These are phyloP conservation scores for Diplotaxis tenuifolia DNA, from an alignment of 345 rosid species.

Conservation along the genomic window DNA sequence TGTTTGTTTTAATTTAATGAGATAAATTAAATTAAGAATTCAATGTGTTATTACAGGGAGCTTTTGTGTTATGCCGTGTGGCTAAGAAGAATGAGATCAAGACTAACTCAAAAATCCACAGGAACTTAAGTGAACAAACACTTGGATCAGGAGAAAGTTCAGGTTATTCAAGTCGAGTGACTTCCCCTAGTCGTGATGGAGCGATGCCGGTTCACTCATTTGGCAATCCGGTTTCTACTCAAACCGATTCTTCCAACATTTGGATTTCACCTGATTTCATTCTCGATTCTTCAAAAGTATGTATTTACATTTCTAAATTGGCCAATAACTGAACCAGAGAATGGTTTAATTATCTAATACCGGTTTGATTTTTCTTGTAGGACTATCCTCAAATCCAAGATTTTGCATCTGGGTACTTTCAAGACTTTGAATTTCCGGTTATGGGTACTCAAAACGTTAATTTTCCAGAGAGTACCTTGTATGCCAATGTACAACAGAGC, in stretches of 20 bases:
- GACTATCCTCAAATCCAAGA: slow-evolving; percentile 55
- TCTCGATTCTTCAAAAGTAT: slow-evolving; percentile 86
- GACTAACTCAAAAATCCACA: slow-evolving; percentile 44
- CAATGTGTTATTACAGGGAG: slow-evolving; percentile 50
- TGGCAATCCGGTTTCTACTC: slow-evolving; percentile 33
- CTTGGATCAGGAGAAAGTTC: slow-evolving; percentile 39
- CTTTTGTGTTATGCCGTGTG: slow-evolving; percentile 84
- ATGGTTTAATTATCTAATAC: not conserved
- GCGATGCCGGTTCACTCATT: slow-evolving; percentile 22
- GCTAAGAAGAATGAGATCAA: slow-evolving; percentile 60
- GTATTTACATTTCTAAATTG: not conserved
- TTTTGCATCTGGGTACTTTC: slow-evolving; percentile 39
- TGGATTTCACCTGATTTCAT: slow-evolving; percentile 78
- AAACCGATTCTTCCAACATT: slow-evolving; percentile 39
- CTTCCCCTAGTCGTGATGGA: slow-evolving; percentile 47
- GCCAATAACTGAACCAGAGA: not conserved
- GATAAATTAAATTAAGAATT: not conserved
- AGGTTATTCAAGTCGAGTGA: slow-evolving; percentile 45
- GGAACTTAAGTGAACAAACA: slow-evolving; percentile 45
- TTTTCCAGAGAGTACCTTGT: slow-evolving; percentile 42
- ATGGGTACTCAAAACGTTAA: slow-evolving; percentile 27
- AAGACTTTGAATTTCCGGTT: slow-evolving; percentile 43
- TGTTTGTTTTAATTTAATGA: not conserved
- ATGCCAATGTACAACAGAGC: slow-evolving; percentile 43
- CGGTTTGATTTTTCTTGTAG: slow-evolving; percentile 35